Evolutionary conservation across 176 grass and related monocot species (phyloP).

Genomic region (Themeda triandra): DNA sequence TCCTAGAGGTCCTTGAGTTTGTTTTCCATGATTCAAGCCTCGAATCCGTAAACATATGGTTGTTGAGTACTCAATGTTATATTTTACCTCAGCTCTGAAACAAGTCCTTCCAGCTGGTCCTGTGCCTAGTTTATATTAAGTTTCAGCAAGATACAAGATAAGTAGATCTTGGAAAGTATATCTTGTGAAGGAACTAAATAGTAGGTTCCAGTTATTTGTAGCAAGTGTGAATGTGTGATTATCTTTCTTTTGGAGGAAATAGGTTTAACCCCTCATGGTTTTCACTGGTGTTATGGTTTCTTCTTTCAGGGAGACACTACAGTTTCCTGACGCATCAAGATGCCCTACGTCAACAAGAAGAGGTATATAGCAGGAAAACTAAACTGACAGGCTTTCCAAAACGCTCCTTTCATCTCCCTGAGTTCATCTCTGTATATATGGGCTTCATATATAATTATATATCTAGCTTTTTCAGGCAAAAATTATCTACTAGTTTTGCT

Average conservation of each 20-base stretch:
- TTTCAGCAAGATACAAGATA: not conserved
- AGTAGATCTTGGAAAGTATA: not conserved
- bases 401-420: not conserved
- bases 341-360: constrained; percentile 5
- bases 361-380: constrained; percentile 16
- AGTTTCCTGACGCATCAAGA: constrained; percentile 14
- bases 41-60: not conserved
- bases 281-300: not conserved
- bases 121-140: not conserved
- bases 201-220: not conserved
- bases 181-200: not conserved
- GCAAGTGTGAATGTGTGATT: not conserved
- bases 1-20: not conserved
- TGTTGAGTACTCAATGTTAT: not conserved
- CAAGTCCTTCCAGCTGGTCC: not conserved
- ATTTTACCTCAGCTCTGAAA: not conserved
- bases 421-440: not conserved
- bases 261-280: not conserved
- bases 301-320: constrained; percentile 31
- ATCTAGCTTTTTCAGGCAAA: not conserved
- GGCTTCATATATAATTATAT: not conserved
- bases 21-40: not conserved
- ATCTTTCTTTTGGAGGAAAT: not conserved
- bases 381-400: not conserved
- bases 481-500: not conserved